Evolutionary conservation across 148 eudicot genomes (phyloP).

Genomic region (Fagopyrum tataricum): DNA sequence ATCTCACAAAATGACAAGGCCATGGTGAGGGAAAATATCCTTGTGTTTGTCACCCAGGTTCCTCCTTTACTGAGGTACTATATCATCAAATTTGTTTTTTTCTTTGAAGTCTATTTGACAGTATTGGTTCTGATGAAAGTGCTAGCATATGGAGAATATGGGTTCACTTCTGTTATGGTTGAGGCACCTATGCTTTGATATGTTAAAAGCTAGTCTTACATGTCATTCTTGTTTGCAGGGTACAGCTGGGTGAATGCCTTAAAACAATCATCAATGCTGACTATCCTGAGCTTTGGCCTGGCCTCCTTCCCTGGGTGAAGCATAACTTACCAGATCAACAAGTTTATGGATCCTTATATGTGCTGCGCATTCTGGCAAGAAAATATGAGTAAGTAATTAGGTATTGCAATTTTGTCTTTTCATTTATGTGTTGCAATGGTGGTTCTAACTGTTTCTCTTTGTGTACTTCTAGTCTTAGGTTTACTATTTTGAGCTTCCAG

Average conservation of each 20-base stretch:
- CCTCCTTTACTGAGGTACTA: conserved; percentile 78
- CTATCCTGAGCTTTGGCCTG: conserved; percentile 98
- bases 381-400: conserved; percentile 89
- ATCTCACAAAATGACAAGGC: conserved; percentile 66
- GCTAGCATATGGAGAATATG: neutral
- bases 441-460: neutral
- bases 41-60: conserved; percentile 64
- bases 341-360: conserved; percentile 93
- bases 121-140: neutral
- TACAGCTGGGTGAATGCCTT: conserved; percentile 93
- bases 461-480: neutral
- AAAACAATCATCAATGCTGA: conserved; percentile 91
- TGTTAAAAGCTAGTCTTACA: neutral
- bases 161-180: neutral
- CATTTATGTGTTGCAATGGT: neutral
- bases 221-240: conserved; percentile 32
- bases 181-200: neutral
- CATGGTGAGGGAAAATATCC: conserved; percentile 80
- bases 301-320: conserved; percentile 92
- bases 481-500: neutral
- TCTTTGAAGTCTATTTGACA: neutral
- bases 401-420: conserved; percentile 10
- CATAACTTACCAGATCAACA: conserved; percentile 86
- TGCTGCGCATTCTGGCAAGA: conserved; percentile 85
- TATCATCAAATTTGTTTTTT: conserved; percentile 2